Evolutionary conservation across 257 asterid genomes (phyloP).

Genomic region (Striga asiatica): DNA sequence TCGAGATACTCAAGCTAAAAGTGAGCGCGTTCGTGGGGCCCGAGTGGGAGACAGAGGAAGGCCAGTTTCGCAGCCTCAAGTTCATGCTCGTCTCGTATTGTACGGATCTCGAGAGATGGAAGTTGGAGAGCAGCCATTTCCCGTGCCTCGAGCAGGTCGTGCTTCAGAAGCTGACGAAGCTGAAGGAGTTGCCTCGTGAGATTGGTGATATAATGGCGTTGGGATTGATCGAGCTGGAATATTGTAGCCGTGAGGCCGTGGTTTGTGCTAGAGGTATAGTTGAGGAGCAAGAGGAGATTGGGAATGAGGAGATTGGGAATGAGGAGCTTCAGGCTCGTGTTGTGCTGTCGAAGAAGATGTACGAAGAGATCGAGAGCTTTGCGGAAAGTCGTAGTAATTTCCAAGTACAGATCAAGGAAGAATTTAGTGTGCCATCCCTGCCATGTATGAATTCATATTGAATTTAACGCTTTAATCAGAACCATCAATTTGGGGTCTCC

Average conservation of each 20-base stretch:
- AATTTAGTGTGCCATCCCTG: no score
- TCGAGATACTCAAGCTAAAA: not conserved
- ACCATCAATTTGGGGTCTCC: no score
- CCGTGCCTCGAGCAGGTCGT: conserved; percentile 21
- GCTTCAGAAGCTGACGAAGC: rapidly evolving
- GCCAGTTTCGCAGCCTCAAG: not conserved
- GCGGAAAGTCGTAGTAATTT: no score
- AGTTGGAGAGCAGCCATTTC: conserved; percentile 4
- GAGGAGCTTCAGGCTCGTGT: not conserved
- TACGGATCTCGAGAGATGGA: not conserved
- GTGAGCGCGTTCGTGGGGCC: not conserved
- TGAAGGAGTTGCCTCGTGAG: conserved; percentile 14
- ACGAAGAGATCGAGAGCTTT: no score
- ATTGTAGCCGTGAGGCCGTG: not conserved
- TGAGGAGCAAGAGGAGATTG: conserved; percentile 17
- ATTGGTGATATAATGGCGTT: conserved; percentile 12
- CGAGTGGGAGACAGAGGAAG: conserved; percentile 11
- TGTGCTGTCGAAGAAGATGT: no score
- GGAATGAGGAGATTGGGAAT: no score
- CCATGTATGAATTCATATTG: no score
- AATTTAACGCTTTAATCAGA: no score
- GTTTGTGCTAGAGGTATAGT: conserved; percentile 6
- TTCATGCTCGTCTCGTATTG: not conserved
- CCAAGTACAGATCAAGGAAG: no score
- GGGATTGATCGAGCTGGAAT: not conserved